A percentile compares a stretch with the other conserved stretches of the same genome.
These are phyloP conservation scores for Colletotrichum orchidophilum DNA, from an alignment of 2,329 filamentous ascomycete species.

Conservation along the genomic window DNA sequence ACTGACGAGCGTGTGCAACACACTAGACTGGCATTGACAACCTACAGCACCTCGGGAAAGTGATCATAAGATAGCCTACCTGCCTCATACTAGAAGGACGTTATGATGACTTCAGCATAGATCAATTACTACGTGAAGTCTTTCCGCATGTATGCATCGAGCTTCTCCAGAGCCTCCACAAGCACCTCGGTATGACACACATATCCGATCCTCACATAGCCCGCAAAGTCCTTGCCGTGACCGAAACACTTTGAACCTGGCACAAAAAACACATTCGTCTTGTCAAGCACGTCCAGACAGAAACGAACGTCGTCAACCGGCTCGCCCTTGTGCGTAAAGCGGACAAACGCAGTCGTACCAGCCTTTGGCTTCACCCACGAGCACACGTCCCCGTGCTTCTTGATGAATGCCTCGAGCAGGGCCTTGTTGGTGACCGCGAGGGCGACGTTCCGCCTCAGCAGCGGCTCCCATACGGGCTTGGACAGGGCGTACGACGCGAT, in stretches of 20 bases:
- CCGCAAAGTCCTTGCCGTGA: constrained; percentile 69
- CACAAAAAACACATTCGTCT: constrained; percentile 77
- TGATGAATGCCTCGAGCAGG: constrained; percentile 73
- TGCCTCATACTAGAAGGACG: too few relatives aligned
- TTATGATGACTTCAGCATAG: background rate
- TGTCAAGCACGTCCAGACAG: constrained; percentile 72
- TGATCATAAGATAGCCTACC: too few relatives aligned
- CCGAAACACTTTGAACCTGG: constrained; percentile 82
- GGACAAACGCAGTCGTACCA: constrained; percentile 82
- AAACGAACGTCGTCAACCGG: constrained; percentile 78
- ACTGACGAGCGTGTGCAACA: too few relatives aligned
- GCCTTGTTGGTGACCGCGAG: constrained; percentile 75
- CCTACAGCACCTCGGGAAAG: too few relatives aligned
- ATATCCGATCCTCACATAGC: constrained; percentile 82
- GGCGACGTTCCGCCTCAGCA: constrained; percentile 67
- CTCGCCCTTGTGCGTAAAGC: constrained; percentile 68
- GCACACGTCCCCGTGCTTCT: constrained; percentile 69
- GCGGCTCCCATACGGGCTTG: constrained; percentile 47
- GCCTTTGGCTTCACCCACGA: constrained; percentile 80
- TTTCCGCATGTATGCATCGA: constrained; percentile 50
- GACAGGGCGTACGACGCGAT: constrained; percentile 80
- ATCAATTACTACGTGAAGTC: background rate
- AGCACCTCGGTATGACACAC: constrained; percentile 77
- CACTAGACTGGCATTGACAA: background rate
- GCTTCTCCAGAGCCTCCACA: constrained; percentile 67